Evolutionary conservation across 805 yeast species (phyloP).

Genomic region (Saccharomycopsis sp.): DNA sequence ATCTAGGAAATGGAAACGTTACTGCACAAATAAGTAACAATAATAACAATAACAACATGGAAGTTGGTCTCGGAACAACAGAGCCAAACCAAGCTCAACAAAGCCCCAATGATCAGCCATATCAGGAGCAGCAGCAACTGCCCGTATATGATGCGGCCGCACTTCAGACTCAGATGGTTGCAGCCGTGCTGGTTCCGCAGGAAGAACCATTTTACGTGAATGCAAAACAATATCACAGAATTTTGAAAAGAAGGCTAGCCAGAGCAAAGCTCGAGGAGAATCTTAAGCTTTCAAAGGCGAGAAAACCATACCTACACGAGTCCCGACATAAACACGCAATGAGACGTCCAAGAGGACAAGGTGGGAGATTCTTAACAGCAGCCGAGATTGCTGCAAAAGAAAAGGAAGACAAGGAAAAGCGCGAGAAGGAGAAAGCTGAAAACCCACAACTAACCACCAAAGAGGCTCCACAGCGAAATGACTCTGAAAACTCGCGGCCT

Average conservation of each 20-base stretch:
- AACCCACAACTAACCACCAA: too few relatives aligned
- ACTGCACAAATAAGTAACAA: too few relatives aligned
- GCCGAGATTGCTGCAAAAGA: conserved; percentile 65
- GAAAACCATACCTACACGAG: conserved; percentile 92
- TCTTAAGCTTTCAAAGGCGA: conserved; percentile 76
- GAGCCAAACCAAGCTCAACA: too few relatives aligned
- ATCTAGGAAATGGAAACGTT: too few relatives aligned
- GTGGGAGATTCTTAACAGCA: conserved; percentile 93
- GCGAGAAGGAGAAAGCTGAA: background rate
- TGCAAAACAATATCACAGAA: conserved; percentile 95
- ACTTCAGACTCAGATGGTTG: background rate
- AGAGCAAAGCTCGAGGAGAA: conserved; percentile 88
- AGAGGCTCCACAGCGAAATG: too few relatives aligned
- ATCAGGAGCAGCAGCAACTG: too few relatives aligned
- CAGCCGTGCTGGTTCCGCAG: conserved; percentile 1
- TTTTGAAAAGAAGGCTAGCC: conserved; percentile 85
- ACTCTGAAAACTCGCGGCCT: too few relatives aligned
- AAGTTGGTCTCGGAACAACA: too few relatives aligned
- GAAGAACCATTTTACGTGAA: conserved; percentile 97
- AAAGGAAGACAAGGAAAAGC: conserved; percentile 8
- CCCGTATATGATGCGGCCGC: background rate
- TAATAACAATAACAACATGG: too few relatives aligned
- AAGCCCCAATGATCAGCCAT: too few relatives aligned
- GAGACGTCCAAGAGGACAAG: conserved; percentile 98
- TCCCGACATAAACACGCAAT: conserved; percentile 98